Percentiles rank a stretch among this genome's conserved stretches.
phyloP scores from a whole-genome alignment of 805 yeast species.

The Lipomyces orientalis region DNA sequence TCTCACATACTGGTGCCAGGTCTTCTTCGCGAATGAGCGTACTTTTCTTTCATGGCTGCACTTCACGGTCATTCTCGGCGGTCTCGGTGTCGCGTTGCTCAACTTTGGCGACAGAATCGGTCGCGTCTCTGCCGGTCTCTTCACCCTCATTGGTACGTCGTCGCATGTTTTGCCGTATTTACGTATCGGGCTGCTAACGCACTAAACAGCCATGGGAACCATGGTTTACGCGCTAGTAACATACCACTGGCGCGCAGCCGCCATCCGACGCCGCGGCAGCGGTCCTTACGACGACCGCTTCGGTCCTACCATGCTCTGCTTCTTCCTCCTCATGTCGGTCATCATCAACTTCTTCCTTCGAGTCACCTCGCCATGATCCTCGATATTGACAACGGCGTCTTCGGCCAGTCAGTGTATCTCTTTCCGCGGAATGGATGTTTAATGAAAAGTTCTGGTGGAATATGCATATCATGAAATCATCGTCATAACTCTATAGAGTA shows the following conservation, averaged over 20 bases:
- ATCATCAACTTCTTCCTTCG: slow-evolving; percentile 90
- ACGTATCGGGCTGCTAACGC: not conserved
- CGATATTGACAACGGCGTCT: not conserved
- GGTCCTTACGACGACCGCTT: slow-evolving; percentile 99
- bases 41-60: slow-evolving; percentile 98
- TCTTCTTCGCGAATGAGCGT: slow-evolving; percentile 98
- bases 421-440: too few species aligned
- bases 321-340: slow-evolving; percentile 90
- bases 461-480: too few species aligned
- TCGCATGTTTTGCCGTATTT: not conserved
- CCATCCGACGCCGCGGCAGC: slow-evolving; percentile 94
- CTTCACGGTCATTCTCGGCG: slow-evolving; percentile 97
- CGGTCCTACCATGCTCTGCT: slow-evolving; percentile 97
- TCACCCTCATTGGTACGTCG: slow-evolving; percentile 68
- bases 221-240: slow-evolving; percentile 95
- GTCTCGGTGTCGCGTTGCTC: slow-evolving; percentile 91
- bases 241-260: slow-evolving; percentile 99
- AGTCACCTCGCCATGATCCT: slow-evolving; percentile 47
- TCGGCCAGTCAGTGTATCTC: not conserved
- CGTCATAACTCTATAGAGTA: too few species aligned
- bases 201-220: slow-evolving; percentile 81
- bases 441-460: not conserved
- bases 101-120: slow-evolving; percentile 97
- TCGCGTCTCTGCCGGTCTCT: slow-evolving; percentile 88
- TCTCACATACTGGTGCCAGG: slow-evolving; percentile 46